Conservation (phyloP, 345 rosid species). For the Theobroma cacao region DNA sequence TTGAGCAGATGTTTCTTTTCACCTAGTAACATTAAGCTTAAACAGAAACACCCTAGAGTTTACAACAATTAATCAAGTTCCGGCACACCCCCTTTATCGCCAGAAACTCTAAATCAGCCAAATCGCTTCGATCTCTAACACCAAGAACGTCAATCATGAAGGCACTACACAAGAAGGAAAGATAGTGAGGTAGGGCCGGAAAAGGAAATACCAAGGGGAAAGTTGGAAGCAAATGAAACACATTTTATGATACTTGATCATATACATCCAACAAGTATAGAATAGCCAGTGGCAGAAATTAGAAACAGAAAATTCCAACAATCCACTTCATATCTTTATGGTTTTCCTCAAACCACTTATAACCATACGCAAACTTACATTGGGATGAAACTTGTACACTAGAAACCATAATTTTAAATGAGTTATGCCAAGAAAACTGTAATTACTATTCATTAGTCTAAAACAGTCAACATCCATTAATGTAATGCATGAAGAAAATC, state of each 20-base stretch:
- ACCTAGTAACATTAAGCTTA: background rate
- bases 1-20: background rate
- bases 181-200: background rate
- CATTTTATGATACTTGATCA: background rate
- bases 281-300: background rate
- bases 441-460: too few species aligned
- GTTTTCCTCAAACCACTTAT: background rate
- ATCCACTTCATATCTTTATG: background rate
- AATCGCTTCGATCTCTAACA: background rate
- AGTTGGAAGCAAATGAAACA: background rate
- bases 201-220: background rate
- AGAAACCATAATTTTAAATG: background rate
- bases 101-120: background rate
- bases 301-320: background rate
- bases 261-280: background rate
- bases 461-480: background rate
- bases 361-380: background rate
- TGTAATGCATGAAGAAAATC: background rate
- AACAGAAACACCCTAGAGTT: background rate
- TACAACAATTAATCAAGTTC: background rate
- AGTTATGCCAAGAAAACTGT: background rate
- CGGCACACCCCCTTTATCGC: background rate
- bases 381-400: background rate
- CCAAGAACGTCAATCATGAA: background rate
- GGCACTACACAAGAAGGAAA: background rate